A percentile compares a stretch with the other conserved stretches of the same genome.
Conservation (phyloP, 176 grass and related monocot species). For the Triticum turgidum region DNA sequence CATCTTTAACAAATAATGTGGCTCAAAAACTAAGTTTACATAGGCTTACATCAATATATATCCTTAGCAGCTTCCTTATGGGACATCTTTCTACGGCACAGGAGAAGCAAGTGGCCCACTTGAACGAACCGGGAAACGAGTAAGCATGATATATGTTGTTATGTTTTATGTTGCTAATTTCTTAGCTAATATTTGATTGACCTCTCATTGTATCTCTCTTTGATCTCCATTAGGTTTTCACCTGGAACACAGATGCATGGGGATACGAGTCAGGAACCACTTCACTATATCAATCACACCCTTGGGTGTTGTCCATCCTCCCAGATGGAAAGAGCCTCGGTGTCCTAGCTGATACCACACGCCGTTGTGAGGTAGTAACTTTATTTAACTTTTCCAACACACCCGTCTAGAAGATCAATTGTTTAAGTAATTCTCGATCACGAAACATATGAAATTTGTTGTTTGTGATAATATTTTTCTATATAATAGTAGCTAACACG, state of each 20-base stretch:
- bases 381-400: neutral
- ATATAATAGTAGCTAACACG: neutral
- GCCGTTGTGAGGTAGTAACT: conserved; percentile 56
- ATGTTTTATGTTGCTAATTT: neutral
- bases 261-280: conserved; percentile 76
- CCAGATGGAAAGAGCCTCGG: conserved; percentile 77
- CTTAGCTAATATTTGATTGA: neutral
- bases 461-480: neutral
- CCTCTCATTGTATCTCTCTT: neutral
- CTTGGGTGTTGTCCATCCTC: conserved; percentile 81
- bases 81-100: conserved; percentile 85
- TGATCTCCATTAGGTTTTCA: conserved; percentile 60
- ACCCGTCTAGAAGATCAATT: neutral
- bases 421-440: neutral
- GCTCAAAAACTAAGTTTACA: neutral
- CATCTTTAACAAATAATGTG: neutral
- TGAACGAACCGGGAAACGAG: conserved; percentile 86
- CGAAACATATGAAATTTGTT: neutral
- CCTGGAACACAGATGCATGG: conserved; percentile 96
- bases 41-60: conserved; percentile 13
- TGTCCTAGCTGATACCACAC: conserved; percentile 82
- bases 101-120: conserved; percentile 89
- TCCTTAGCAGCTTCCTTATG: conserved; percentile 57
- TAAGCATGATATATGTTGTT: conserved; percentile 26
- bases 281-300: conserved; percentile 89